Conservation (phyloP, 192 early-diverging fungal species). For the Mortierella hygrophila region DNA sequence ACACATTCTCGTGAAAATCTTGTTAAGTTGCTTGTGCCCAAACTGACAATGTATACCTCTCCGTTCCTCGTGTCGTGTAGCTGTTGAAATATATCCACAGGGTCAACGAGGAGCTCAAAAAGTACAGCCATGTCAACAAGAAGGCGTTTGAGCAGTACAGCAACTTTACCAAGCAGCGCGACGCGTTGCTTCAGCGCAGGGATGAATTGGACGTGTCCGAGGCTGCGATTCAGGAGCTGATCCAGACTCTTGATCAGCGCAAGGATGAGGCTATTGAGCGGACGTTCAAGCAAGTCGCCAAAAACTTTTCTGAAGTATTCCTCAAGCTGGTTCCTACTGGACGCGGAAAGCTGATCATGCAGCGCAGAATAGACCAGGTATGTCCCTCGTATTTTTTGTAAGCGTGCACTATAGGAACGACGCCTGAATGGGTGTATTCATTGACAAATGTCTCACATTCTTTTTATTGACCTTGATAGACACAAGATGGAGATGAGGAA, state of each 20-base stretch:
- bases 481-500: conserved; percentile 56
- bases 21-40: no score
- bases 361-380: conserved; percentile 70
- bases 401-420: not conserved
- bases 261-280: conserved; percentile 98
- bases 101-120: conserved; percentile 88
- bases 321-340: conserved; percentile 91
- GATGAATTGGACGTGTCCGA: conserved; percentile 90
- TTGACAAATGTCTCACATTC: conserved; percentile 15
- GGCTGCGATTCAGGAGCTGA: conserved; percentile 86
- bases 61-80: conserved; percentile 15
- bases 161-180: conserved; percentile 93
- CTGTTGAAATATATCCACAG: conserved; percentile 77
- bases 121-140: conserved; percentile 97
- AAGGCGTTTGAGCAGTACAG: conserved; percentile 98
- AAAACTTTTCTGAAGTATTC: conserved; percentile 91
- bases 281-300: conserved; percentile 94
- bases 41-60: not conserved
- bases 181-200: conserved; percentile 85
- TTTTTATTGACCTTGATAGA: not conserved
- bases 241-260: conserved; percentile 91
- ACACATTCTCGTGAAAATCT: not conserved
- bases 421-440: not conserved
- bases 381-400: not conserved
- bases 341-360: conserved; percentile 88